These are phyloP conservation scores for Elongisporangium prolatum DNA, from an alignment of 352 stramenopile genomes.

Conservation along the genomic window DNA sequence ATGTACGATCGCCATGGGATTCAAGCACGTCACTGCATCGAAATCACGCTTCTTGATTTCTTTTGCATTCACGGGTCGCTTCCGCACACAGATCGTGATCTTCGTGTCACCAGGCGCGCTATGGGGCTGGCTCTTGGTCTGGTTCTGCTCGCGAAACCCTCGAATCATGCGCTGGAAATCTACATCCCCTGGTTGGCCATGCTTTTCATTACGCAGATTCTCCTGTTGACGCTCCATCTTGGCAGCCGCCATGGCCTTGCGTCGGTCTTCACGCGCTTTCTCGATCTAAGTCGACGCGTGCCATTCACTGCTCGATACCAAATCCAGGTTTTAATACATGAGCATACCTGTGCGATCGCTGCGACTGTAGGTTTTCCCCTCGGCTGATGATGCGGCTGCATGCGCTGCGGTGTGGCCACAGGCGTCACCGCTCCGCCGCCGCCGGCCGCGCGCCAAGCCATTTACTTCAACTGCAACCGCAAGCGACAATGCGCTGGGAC, in stretches of 20 bases:
- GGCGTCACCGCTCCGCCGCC: slow-evolving; percentile 2
- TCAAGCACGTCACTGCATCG: slow-evolving; percentile 94
- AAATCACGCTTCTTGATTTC: slow-evolving; percentile 93
- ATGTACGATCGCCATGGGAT: slow-evolving; percentile 94
- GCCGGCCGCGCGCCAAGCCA: slow-evolving; percentile 26
- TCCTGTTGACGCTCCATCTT: slow-evolving; percentile 85
- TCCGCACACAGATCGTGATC: slow-evolving; percentile 96
- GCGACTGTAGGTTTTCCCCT: slow-evolving; percentile 59
- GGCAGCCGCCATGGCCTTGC: slow-evolving; percentile 77
- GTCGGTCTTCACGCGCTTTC: slow-evolving; percentile 79
- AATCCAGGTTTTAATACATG: too few relatives aligned
- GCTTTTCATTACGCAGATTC: slow-evolving; percentile 75
- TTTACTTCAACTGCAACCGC: slow-evolving; percentile 4
- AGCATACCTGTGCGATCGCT: slow-evolving; percentile 46
- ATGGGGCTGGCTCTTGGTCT: slow-evolving; percentile 45
- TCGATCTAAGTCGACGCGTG: slow-evolving; percentile 46
- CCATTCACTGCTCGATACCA: background rate
- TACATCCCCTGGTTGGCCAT: slow-evolving; percentile 81
- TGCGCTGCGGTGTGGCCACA: slow-evolving; percentile 8
- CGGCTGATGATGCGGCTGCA: slow-evolving; percentile 7
- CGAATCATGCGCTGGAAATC: slow-evolving; percentile 92
- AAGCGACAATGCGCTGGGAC: background rate
- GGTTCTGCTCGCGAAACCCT: slow-evolving; percentile 75
- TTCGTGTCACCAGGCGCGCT: slow-evolving; percentile 57
- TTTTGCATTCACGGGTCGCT: slow-evolving; percentile 91